phyloP scores from a whole-genome alignment of 2,329 filamentous ascomycete genomes.

The Phialemonium atrogriseum region DNA sequence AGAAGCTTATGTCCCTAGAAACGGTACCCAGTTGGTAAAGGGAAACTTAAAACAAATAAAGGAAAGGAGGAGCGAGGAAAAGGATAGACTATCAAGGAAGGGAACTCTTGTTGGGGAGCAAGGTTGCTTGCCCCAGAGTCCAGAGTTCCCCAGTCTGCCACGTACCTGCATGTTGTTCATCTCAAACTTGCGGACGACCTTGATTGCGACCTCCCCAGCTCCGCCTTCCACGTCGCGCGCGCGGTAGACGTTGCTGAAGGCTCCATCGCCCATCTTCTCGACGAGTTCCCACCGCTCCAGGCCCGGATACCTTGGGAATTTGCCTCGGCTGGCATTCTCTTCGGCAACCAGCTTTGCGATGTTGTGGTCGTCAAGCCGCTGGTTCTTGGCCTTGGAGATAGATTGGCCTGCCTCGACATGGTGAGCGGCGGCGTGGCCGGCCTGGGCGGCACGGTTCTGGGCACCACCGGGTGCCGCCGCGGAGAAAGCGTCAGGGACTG shows the following conservation, averaged over 20 bases:
- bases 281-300: conserved; percentile 77
- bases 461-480: conserved; percentile 44
- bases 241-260: conserved; percentile 97
- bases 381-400: conserved; percentile 29
- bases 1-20: conserved; percentile 81
- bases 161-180: conserved; percentile 99
- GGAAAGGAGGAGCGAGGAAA: conserved; percentile 15
- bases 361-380: conserved; percentile 54
- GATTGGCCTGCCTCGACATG: conserved; percentile 55
- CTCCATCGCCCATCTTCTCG: conserved; percentile 98
- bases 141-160: conserved; percentile 21
- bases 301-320: conserved; percentile 78
- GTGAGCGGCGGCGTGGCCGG: conserved; percentile 55
- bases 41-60: conserved; percentile 11
- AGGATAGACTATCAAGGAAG: conserved; percentile 14
- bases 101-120: too few relatives aligned
- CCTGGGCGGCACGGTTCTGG: conserved; percentile 61
- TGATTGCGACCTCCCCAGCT: conserved; percentile 83
- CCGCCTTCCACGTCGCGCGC: conserved; percentile 67
- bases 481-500: conserved; percentile 50
- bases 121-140: too few relatives aligned
- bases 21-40: conserved; percentile 46
- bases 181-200: conserved; percentile 97
- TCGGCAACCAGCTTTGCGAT: conserved; percentile 84
- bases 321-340: conserved; percentile 77